Base-by-base conservation (phyloP, 352 stramenopile species). In the Phytophthora aleatoria region DNA sequence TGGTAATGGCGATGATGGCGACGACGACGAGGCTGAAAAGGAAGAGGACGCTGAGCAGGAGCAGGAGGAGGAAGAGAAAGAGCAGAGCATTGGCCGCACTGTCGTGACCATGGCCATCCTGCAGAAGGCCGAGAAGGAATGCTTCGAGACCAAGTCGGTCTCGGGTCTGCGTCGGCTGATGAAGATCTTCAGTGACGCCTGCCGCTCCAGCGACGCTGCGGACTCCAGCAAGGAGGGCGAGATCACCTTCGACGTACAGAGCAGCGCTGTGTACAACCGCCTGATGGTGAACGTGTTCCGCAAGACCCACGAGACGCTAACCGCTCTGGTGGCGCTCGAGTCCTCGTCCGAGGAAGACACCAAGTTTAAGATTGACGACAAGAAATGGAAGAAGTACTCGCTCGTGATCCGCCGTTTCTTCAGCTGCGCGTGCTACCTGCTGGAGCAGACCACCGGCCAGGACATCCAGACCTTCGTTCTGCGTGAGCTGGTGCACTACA, bases 251-350 rank as follows among this genome's bases (percentile, higher is more conserved):
- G 81, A 92, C 41, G 97, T 99, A 54, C 89, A 97, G 56, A 97
- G 85, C 63, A 97, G 91, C 50, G 83, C 90, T 13, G 92, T 98
- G 31, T 98, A 98, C 88, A 97, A 98, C 83, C 80, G 90, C 24
- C 72, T 99, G 36, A 98, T 99, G 93, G 82, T 98, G n/a, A 89
- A 90, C 50, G 91, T 95, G 65, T 90, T 98, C 68, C 90, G 79
- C 30, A 87, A 90, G 58, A 94, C 87, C 50, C 90, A 98, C 69
- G 79, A 93, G 39, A 87, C 89, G 38, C 92, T 98, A 62, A 59
- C 81, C 42, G 80, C 81, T 54, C 85, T 98, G 30, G 81, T 98
- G 59, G 75, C 53, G n/a, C 54, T 74, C 48, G 59, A 70, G 16
- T 66, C 64, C 3, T 69, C 57, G 6, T 64, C 76, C 3, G 74